These are phyloP conservation scores for Aphanocladium album DNA, from an alignment of 2,329 filamentous ascomycete genomes.

Conservation along the genomic window DNA sequence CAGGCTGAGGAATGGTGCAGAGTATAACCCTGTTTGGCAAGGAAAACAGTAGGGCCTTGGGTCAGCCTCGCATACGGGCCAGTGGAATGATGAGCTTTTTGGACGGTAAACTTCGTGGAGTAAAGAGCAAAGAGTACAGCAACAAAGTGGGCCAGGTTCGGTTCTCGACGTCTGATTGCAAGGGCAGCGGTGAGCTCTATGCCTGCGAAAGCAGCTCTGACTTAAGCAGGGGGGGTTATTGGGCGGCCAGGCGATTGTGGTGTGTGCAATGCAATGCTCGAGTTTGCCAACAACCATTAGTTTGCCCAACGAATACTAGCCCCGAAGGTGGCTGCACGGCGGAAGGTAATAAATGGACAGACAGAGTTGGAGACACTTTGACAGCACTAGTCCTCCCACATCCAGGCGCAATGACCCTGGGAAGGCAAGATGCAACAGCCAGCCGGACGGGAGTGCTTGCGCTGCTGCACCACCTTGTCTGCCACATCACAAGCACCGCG, in stretches of 20 bases:
- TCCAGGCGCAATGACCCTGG: slow-evolving; percentile 3
- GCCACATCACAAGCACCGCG: slow-evolving; percentile 9
- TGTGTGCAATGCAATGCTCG: not conserved
- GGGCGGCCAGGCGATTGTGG: not conserved
- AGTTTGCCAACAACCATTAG: slow-evolving; percentile 4
- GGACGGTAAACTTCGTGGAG: slow-evolving; percentile 9
- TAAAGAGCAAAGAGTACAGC: not conserved
- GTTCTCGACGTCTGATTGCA: slow-evolving; percentile 4
- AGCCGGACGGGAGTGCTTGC: not conserved
- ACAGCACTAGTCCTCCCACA: slow-evolving; percentile 3
- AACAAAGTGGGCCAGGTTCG: slow-evolving; percentile 6
- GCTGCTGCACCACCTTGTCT: slow-evolving; percentile 1
- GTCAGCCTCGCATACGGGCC: slow-evolving; percentile 9
- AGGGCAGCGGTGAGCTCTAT: slow-evolving; percentile 7
- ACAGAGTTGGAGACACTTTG: slow-evolving; percentile 5
- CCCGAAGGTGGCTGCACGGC: not conserved
- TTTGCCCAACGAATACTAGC: not conserved
- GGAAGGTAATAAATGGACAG: not conserved
- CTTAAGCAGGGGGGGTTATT: not conserved
- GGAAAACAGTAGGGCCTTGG: not conserved
- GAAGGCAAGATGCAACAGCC: not conserved
- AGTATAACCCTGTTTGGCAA: slow-evolving; percentile 9
- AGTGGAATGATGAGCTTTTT: slow-evolving; percentile 10
- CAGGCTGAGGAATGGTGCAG: slow-evolving; percentile 10
- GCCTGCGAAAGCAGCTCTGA: not conserved